phyloP scores from a whole-genome alignment of 2,329 filamentous ascomycete genomes.

The Drechmeria coniospora region DNA sequence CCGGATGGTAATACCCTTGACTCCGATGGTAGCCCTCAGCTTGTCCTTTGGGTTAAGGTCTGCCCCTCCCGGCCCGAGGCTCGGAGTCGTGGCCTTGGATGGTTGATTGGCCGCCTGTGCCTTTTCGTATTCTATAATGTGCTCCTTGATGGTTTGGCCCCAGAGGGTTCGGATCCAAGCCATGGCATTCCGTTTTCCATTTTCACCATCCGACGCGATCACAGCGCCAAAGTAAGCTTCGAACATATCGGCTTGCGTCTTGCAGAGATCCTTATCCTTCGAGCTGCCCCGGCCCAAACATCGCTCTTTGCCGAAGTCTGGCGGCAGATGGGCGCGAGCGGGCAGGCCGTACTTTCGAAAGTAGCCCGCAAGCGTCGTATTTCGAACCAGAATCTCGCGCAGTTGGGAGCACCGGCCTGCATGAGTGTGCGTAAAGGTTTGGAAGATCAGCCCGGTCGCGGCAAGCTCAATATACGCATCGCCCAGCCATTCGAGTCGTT shows the following conservation, averaged over 20 bases:
- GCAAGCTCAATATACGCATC: conserved; percentile 74
- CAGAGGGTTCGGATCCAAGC: conserved; percentile 65
- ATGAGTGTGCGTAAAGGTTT: conserved; percentile 49
- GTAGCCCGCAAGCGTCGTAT: conserved; percentile 59
- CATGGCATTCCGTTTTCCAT: conserved; percentile 46
- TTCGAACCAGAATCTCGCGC: conserved; percentile 67
- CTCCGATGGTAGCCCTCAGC: conserved; percentile 27
- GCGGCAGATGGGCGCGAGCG: conserved; percentile 41
- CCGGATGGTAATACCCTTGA: conserved; percentile 40
- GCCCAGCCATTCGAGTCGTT: conserved; percentile 76
- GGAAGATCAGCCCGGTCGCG: conserved; percentile 58
- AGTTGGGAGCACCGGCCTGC: conserved; percentile 60
- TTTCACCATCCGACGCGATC: conserved; percentile 47
- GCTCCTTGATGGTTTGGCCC: conserved; percentile 44
- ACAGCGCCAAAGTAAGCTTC: conserved; percentile 79
- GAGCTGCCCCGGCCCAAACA: conserved; percentile 12
- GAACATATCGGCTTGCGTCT: conserved; percentile 75
- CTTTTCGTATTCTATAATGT: conserved; percentile 25
- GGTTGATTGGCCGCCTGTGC: background rate
- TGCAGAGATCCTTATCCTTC: conserved; percentile 41
- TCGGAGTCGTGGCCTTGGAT: background rate
- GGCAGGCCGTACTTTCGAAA: conserved; percentile 57
- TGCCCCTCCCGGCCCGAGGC: background rate
- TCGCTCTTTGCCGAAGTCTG: conserved; percentile 19
- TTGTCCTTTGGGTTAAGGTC: conserved; percentile 14